Evolutionary conservation across 768 basidiomycete genomes (phyloP), one percentile per base, ranked within the genome.

Genomic region (Rossbeevera mucosa): DNA sequence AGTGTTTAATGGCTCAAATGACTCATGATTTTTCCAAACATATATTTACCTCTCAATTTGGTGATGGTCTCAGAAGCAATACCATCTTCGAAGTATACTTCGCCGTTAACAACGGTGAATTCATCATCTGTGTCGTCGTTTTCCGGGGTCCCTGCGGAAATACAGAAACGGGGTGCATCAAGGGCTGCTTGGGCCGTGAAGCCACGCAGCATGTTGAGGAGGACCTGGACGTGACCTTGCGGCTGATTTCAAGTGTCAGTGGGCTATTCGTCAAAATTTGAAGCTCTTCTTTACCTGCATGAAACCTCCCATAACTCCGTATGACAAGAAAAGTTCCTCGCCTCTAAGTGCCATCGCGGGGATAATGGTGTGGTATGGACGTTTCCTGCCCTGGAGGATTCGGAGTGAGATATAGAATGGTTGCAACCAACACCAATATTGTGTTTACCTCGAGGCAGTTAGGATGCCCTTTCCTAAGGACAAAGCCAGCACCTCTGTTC

Each of bases 81-180:
- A 0, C 82, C 86, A 29, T 94, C 92, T 70, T 98, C 95, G 51
- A 97, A 81, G 69, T 86, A 93, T 6, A 97, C 85, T 57, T 88
- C 86, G 57, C 88, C 87, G 63, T 91, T 90, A 42, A 69, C 76
- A 51, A 82, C 77, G 4, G 85, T 84, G 0, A 83, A 83, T 22
- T 71, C 67, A 8, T 74, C 75, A 26, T 74, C 67, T 29, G 72
- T 71, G 21, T 71, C 74, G 40, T 80, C 74, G 2, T 78, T 63
- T 55, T 87, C 83, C 0, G 90, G 87, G 51, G 77, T 78, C 22
- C 88, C 89, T 16, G 91, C 81, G 13, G 92, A 94, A 52, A 98
- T 97, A 65, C 94, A 98, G 74, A 98, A 96, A 13, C 95, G 83
- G 8, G 94, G 95, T 0, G 93, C 88, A 69, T 97, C 95, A 31